Conservation (phyloP, 2,329 filamentous ascomycete genomes). For the Xylaria polymorpha region DNA sequence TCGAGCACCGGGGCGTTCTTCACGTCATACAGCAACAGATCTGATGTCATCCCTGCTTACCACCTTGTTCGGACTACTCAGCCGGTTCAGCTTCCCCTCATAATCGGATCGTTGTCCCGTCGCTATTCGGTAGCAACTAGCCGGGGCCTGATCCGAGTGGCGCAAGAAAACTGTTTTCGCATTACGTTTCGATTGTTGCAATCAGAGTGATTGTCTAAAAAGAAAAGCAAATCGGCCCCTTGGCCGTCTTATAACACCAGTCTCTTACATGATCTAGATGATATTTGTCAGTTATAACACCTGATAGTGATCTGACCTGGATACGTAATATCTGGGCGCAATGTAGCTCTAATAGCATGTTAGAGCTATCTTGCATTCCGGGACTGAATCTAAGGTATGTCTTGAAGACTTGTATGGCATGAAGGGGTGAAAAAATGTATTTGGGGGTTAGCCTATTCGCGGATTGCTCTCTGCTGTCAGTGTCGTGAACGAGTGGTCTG, state of each 20-base stretch:
- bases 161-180: neutral
- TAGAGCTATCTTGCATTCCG: neutral
- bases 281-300: neutral
- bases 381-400: neutral
- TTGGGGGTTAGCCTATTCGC: neutral
- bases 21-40: neutral
- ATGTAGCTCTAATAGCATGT: neutral
- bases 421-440: neutral
- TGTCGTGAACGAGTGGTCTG: neutral
- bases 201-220: neutral
- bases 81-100: neutral
- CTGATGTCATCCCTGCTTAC: neutral
- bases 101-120: neutral
- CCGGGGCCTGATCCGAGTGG: neutral
- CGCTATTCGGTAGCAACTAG: neutral
- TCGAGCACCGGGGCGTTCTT: neutral
- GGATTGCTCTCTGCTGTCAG: neutral
- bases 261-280: neutral
- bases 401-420: neutral
- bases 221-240: neutral
- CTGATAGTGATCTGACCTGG: neutral
- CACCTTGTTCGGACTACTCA: neutral
- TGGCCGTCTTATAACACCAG: neutral
- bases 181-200: neutral
- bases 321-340: neutral